Conservation (phyloP, 768 basidiomycete species). For the Boletus coccyginus region DNA sequence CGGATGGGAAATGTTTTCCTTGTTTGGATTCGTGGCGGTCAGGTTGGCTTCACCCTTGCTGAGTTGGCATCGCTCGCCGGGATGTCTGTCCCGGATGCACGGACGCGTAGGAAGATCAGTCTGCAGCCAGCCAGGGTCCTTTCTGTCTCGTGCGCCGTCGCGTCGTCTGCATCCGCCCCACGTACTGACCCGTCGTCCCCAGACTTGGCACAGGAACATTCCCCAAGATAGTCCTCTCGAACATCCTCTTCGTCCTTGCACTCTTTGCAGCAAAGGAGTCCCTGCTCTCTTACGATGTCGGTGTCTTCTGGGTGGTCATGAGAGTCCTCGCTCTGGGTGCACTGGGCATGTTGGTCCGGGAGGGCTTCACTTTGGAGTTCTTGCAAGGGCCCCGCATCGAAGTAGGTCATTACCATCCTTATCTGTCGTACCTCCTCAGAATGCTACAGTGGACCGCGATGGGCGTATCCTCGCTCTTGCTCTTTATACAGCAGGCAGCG, state of each 20-base stretch:
- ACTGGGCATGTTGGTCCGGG: slow-evolving; percentile 62
- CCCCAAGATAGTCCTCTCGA: slow-evolving; percentile 56
- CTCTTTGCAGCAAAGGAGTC: slow-evolving; percentile 65
- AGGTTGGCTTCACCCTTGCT: not conserved
- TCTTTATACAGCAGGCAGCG: slow-evolving; percentile 66
- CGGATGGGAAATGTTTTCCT: slow-evolving; percentile 20
- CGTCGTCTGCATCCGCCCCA: not conserved
- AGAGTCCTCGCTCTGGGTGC: slow-evolving; percentile 70
- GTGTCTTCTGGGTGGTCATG: slow-evolving; percentile 76
- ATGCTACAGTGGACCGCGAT: slow-evolving; percentile 63
- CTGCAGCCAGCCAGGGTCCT: slow-evolving; percentile 55
- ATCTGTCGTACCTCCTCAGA: slow-evolving; percentile 9
- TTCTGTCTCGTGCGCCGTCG: slow-evolving; percentile 47
- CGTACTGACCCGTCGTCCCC: not conserved
- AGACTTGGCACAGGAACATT: slow-evolving; percentile 55
- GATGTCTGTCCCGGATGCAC: slow-evolving; percentile 67
- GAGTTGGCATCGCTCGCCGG: slow-evolving; percentile 9
- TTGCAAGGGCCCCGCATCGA: slow-evolving; percentile 56
- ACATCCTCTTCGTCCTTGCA: slow-evolving; percentile 61
- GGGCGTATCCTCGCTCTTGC: slow-evolving; percentile 60
- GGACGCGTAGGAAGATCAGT: slow-evolving; percentile 62
- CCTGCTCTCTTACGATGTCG: slow-evolving; percentile 62
- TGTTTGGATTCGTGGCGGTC: slow-evolving; percentile 6
- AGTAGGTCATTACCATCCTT: slow-evolving; percentile 38
- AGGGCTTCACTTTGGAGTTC: slow-evolving; percentile 50